Conservation (phyloP, 768 basidiomycete species). For the Asterophora lycoperdoides region DNA sequence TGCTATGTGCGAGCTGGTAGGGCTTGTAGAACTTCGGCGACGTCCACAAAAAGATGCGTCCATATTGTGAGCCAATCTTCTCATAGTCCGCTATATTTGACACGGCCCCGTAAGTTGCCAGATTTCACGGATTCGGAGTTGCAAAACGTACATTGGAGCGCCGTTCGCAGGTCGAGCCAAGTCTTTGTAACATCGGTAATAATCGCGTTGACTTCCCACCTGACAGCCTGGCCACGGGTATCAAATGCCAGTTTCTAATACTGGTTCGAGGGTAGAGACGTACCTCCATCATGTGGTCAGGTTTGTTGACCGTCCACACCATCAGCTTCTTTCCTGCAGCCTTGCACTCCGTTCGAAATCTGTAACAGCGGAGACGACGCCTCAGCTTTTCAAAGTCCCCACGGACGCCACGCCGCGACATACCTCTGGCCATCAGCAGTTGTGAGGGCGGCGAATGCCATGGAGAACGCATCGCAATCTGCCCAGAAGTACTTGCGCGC, state of each 20-base stretch:
- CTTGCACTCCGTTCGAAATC: conserved; percentile 82
- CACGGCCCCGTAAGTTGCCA: neutral
- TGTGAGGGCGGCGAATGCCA: conserved; percentile 70
- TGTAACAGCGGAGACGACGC: conserved; percentile 16
- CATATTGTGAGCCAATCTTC: conserved; percentile 54
- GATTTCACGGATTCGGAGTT: neutral
- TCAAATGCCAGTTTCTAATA: neutral
- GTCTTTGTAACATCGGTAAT: conserved; percentile 70
- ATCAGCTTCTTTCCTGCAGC: conserved; percentile 76
- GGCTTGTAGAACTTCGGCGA: conserved; percentile 57
- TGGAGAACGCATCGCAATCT: conserved; percentile 80
- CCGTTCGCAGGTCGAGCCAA: conserved; percentile 61
- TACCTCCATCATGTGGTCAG: conserved; percentile 87
- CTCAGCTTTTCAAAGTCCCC: neutral
- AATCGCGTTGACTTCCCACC: conserved; percentile 77
- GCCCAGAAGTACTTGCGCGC: conserved; percentile 90
- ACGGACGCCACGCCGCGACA: neutral
- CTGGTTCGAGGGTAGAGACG: conserved; percentile 17
- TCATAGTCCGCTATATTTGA: conserved; percentile 56
- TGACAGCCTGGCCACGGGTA: conserved; percentile 48
- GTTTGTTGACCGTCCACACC: conserved; percentile 96
- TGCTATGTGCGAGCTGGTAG: conserved; percentile 27
- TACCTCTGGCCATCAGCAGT: conserved; percentile 70
- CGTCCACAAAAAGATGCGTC: conserved; percentile 75
- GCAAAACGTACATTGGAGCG: conserved; percentile 46